These are phyloP conservation scores for Fraxinus pennsylvanica DNA, from an alignment of 257 asterid species.

Conservation along the genomic window DNA sequence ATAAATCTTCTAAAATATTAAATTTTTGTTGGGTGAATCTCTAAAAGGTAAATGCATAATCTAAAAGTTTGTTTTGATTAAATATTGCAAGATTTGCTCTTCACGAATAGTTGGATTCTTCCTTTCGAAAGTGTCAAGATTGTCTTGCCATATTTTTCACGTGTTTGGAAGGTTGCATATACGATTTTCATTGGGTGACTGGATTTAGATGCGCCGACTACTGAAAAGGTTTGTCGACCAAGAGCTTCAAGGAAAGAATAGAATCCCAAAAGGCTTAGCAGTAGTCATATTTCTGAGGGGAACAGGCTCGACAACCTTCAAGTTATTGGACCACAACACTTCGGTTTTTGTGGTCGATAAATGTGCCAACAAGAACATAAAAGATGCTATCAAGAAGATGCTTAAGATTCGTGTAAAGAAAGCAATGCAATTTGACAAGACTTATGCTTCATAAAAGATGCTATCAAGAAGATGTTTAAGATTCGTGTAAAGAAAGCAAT, in stretches of 20 bases:
- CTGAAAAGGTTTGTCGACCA: constrained; percentile 19
- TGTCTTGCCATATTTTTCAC: too few relatives aligned
- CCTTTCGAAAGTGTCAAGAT: too few relatives aligned
- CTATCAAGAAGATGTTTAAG: constrained; percentile 35
- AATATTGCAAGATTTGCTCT: too few relatives aligned
- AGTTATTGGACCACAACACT: constrained; percentile 51
- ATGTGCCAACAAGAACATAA: constrained; percentile 65
- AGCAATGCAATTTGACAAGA: too few relatives aligned
- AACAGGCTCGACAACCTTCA: constrained; percentile 35
- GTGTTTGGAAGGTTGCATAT: too few relatives aligned
- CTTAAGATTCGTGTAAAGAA: background rate
- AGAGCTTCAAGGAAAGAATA: constrained; percentile 34
- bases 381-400: constrained; percentile 47
- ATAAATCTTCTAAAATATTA: too few relatives aligned
- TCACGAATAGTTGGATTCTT: too few relatives aligned
- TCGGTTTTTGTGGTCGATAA: constrained; percentile 69
- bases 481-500: background rate
- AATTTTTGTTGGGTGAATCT: too few relatives aligned
- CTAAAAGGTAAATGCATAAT: too few relatives aligned
- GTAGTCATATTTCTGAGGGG: constrained; percentile 30
- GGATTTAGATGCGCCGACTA: constrained; percentile 16
- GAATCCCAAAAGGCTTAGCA: constrained; percentile 42
- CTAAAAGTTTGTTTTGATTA: too few relatives aligned
- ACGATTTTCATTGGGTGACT: background rate
- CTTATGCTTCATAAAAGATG: too few relatives aligned